These are phyloP conservation scores for Entamoeba invadens DNA, from an alignment of 208 protist genomes.

Conservation along the genomic window DNA sequence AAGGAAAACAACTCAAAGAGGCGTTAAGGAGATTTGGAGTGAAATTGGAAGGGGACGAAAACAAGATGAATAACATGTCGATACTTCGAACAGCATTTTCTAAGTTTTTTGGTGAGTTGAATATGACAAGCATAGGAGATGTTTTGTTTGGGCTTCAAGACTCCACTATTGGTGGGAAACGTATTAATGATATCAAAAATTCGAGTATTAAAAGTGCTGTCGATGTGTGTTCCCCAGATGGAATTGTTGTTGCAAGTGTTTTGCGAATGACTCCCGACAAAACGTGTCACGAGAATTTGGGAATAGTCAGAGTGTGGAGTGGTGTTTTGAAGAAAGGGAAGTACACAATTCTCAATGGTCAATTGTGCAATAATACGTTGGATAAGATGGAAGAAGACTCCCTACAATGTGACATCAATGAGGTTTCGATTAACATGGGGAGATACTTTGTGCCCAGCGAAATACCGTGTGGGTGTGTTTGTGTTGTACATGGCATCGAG, in stretches of 20 bases:
- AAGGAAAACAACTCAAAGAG: not conserved
- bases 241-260: slow-evolving; percentile 53
- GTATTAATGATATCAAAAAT: slow-evolving; percentile 24
- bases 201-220: not conserved
- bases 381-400: not conserved
- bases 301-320: slow-evolving; percentile 55
- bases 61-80: not conserved
- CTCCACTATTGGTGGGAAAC: slow-evolving; percentile 30
- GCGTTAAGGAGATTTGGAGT: not conserved
- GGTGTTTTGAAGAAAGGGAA: slow-evolving; percentile 47
- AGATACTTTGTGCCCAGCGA: slow-evolving; percentile 48
- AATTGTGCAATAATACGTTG: slow-evolving; percentile 54
- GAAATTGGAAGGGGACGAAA: not conserved
- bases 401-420: not conserved
- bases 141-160: slow-evolving; percentile 43
- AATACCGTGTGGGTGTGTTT: slow-evolving; percentile 53
- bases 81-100: slow-evolving; percentile 2
- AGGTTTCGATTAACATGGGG: not conserved
- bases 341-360: slow-evolving; percentile 56
- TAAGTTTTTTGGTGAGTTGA: slow-evolving; percentile 47
- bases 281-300: slow-evolving; percentile 46
- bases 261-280: slow-evolving; percentile 50
- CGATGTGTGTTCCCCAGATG: not conserved
- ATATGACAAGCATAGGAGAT: slow-evolving; percentile 55
- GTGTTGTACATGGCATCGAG: slow-evolving; percentile 65